Conservation (phyloP, 164 flowering plant genomes). For the Stephania cephalantha region DNA sequence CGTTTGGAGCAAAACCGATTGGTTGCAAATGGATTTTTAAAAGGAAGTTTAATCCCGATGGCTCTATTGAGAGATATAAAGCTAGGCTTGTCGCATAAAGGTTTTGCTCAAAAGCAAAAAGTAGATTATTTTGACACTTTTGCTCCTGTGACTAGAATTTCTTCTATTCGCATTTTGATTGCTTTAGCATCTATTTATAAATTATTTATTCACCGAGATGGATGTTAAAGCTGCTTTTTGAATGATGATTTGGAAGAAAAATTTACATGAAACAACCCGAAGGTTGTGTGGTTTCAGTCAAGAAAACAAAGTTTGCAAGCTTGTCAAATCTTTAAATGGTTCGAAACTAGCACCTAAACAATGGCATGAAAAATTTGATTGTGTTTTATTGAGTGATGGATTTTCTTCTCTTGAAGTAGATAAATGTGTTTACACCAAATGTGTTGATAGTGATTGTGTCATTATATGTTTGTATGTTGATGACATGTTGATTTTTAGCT, state of each 20-base stretch:
- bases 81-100: not conserved
- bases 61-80: not conserved
- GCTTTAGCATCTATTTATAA: not conserved
- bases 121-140: not conserved
- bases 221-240: not conserved
- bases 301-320: not conserved
- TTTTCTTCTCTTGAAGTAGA: not conserved
- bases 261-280: not conserved
- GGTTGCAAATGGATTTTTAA: conserved; percentile 1
- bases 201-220: not conserved
- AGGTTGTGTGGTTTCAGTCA: not conserved
- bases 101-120: not conserved
- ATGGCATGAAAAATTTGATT: not conserved
- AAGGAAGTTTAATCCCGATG: not conserved
- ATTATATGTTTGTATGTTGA: too few relatives aligned
- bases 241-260: not conserved
- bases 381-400: not conserved
- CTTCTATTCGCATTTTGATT: not conserved
- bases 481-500: too few relatives aligned
- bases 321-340: not conserved
- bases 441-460: too few relatives aligned
- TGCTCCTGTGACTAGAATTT: not conserved
- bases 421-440: too few relatives aligned
- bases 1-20: not conserved
- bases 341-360: not conserved